Percentiles rank a stretch among this genome's conserved stretches.
These are phyloP conservation scores for Trichoderma semiorbis DNA, from an alignment of 2,329 filamentous ascomycete genomes.

Conservation along the genomic window DNA sequence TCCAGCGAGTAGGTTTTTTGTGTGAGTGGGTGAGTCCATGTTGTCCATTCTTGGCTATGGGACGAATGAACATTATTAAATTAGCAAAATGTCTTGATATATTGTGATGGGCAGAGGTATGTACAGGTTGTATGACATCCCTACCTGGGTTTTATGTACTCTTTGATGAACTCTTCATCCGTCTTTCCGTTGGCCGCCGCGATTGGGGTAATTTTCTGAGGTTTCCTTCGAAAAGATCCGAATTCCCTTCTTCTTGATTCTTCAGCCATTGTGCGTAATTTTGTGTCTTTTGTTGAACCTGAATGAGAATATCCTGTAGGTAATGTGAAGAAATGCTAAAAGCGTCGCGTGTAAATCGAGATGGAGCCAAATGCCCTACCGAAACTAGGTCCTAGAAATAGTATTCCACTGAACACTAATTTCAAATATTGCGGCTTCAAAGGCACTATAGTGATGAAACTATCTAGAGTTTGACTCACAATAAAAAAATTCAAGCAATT, in stretches of 20 bases:
- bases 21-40: constrained; percentile 52
- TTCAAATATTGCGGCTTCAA: neutral
- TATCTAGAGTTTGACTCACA: neutral
- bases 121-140: neutral
- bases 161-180: constrained; percentile 46
- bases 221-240: neutral
- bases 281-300: neutral
- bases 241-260: neutral
- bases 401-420: neutral
- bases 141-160: constrained; percentile 48
- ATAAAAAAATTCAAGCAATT: neutral
- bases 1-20: constrained; percentile 40
- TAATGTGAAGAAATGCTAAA: neutral
- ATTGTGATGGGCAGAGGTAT: neutral
- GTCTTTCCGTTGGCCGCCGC: constrained; percentile 46
- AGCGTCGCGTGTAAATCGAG: neutral
- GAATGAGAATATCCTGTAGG: neutral
- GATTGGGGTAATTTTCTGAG: constrained; percentile 35
- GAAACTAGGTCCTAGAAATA: neutral
- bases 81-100: neutral
- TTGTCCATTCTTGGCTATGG: constrained; percentile 26
- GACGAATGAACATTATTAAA: neutral
- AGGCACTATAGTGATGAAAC: neutral
- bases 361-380: neutral
- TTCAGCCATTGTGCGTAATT: neutral